phyloP scores from a whole-genome alignment of 2,329 filamentous ascomycete genomes.

The Cadophora sp. region DNA sequence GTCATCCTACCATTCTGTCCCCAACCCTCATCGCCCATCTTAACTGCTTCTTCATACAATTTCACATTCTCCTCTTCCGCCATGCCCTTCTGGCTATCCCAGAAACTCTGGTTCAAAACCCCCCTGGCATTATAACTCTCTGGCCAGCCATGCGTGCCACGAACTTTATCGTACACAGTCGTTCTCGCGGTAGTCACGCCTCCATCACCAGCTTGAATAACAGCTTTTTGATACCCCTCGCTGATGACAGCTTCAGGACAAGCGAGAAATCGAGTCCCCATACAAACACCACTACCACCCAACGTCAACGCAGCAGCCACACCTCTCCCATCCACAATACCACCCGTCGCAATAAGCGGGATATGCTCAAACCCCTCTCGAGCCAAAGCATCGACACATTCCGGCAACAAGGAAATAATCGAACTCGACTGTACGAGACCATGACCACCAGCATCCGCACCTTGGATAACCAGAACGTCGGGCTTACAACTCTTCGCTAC shows the following conservation, averaged over 20 bases:
- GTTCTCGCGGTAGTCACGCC: constrained; percentile 57
- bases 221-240: constrained; percentile 54
- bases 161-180: constrained; percentile 57
- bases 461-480: constrained; percentile 48
- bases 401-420: constrained; percentile 47
- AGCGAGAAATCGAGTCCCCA: constrained; percentile 60
- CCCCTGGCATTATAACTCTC: constrained; percentile 62
- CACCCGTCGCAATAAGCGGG: constrained; percentile 46
- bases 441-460: constrained; percentile 49
- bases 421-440: constrained; percentile 43
- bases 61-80: constrained; percentile 49
- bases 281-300: constrained; percentile 51
- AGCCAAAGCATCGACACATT: constrained; percentile 44
- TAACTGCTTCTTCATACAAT: constrained; percentile 53
- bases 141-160: constrained; percentile 66
- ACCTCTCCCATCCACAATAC: constrained; percentile 48
- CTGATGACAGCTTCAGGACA: constrained; percentile 53
- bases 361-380: constrained; percentile 37
- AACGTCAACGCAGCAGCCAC: constrained; percentile 46
- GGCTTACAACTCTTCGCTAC: constrained; percentile 37
- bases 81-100: constrained; percentile 50
- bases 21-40: constrained; percentile 58
- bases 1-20: constrained; percentile 61
- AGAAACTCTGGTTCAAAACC: constrained; percentile 61
- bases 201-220: constrained; percentile 56